A percentile compares a stretch with the other conserved stretches of the same genome.
These are phyloP conservation scores for Penicillium sp. DNA, from an alignment of 2,329 filamentous ascomycete genomes.

Conservation along the genomic window DNA sequence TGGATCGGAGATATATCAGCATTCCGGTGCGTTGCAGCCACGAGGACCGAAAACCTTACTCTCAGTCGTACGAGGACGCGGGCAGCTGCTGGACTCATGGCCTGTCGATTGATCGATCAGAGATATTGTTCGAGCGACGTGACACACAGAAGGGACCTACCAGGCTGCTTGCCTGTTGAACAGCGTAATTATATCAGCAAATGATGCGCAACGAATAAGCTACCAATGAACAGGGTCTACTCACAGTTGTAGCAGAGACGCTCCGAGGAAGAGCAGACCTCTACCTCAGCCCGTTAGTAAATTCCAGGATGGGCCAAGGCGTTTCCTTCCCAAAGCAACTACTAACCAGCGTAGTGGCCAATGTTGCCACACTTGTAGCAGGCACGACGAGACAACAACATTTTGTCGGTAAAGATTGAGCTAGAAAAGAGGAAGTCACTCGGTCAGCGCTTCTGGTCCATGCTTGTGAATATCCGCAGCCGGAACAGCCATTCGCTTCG, in stretches of 20 bases:
- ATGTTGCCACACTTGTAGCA: slow-evolving; percentile 74
- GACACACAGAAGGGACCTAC: slow-evolving; percentile 25
- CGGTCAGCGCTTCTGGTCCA: too few relatives aligned
- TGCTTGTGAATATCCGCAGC: too few relatives aligned
- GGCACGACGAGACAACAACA: slow-evolving; percentile 75
- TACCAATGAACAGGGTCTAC: slow-evolving; percentile 36
- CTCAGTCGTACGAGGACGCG: slow-evolving; percentile 90
- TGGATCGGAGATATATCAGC: slow-evolving; percentile 31
- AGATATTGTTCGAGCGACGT: slow-evolving; percentile 9
- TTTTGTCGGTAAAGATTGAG: slow-evolving; percentile 40
- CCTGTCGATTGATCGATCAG: slow-evolving; percentile 43
- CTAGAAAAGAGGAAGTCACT: too few relatives aligned
- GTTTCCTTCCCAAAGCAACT: slow-evolving; percentile 4
- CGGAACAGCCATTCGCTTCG: too few relatives aligned
- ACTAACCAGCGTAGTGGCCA: slow-evolving; percentile 54
- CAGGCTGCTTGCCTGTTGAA: slow-evolving; percentile 42
- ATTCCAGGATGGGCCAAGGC: too few relatives aligned
- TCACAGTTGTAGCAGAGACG: slow-evolving; percentile 99
- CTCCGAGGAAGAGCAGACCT: slow-evolving; percentile 96
- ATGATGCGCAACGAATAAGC: slow-evolving; percentile 17
- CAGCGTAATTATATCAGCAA: too few relatives aligned
- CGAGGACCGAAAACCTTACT: slow-evolving; percentile 47
- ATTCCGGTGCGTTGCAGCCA: slow-evolving; percentile 13
- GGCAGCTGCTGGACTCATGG: slow-evolving; percentile 97
- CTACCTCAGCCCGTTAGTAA: too few relatives aligned